Evolutionary conservation across 176 grass and related monocot species (phyloP).

Genomic region (bread wheat (Triticum aestivum)): IWGSC_CS_RefSeq_v2.1 NC_057795.1:560253409-560253908

Average conservation of each 20-base stretch:
- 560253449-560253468: constrained; percentile 1
- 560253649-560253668: constrained; percentile 92
- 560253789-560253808: constrained; percentile 71
- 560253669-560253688: constrained; percentile 23
- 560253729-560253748: constrained; percentile 7
- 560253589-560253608: constrained; percentile 87
- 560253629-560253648: constrained; percentile 90
- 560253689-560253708: constrained; percentile 1
- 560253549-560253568: constrained; percentile 86
- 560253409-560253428: constrained; percentile 56
- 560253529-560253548: constrained; percentile 62
- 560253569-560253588: constrained; percentile 89
- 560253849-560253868: constrained; percentile 12
- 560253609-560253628: constrained; percentile 83
- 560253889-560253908: constrained; percentile 37
- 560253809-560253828: constrained; percentile 54
- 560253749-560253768: constrained; percentile 31
- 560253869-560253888: background rate
- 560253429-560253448: constrained; percentile 22
- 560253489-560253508: constrained; percentile 12
- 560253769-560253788: constrained; percentile 87
- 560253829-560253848: constrained; percentile 12
- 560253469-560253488: background rate
- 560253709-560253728: constrained; percentile 31
- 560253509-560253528: background rate